Evolutionary conservation across 305 asterid genomes (phyloP).

Genomic region (Fraxinus albicans): DNA sequence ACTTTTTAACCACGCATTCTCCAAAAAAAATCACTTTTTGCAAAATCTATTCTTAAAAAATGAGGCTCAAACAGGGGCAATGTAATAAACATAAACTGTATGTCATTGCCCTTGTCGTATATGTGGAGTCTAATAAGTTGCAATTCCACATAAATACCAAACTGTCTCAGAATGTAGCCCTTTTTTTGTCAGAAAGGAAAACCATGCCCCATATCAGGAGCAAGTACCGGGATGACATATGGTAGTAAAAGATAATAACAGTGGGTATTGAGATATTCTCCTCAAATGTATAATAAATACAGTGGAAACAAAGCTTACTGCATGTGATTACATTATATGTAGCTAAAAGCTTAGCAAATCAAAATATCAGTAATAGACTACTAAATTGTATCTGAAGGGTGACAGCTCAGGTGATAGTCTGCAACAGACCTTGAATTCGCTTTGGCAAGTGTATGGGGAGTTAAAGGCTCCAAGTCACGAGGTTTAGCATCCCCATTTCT

Average conservation of each 20-base stretch:
- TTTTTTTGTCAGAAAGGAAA: neutral
- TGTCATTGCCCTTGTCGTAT: neutral
- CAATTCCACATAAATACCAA: neutral
- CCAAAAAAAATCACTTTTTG: neutral
- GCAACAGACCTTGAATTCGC: conserved; percentile 71
- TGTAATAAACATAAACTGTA: neutral
- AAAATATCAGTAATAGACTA: neutral
- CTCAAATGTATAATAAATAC: conserved; percentile 2
- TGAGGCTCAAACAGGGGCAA: neutral
- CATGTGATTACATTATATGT: neutral
- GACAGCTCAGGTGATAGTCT: neutral
- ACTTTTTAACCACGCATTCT: neutral
- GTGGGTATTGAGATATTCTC: neutral
- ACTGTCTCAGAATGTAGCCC: neutral
- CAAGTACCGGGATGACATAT: neutral
- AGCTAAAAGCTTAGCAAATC: conserved; percentile 7
- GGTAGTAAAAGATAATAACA: neutral
- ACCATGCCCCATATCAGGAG: neutral
- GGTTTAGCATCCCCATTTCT: conserved; percentile 74
- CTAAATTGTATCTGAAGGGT: neutral
- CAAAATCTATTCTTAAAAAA: neutral
- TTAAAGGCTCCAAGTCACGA: conserved; percentile 75
- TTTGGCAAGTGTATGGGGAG: conserved; percentile 67
- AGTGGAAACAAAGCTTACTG: conserved; percentile 1
- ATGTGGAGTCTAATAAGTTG: neutral